A percentile compares a stretch with the other conserved stretches of the same genome.
phyloP scores from a whole-genome alignment of 148 eudicot species.

The Camellia granthamiana region DNA sequence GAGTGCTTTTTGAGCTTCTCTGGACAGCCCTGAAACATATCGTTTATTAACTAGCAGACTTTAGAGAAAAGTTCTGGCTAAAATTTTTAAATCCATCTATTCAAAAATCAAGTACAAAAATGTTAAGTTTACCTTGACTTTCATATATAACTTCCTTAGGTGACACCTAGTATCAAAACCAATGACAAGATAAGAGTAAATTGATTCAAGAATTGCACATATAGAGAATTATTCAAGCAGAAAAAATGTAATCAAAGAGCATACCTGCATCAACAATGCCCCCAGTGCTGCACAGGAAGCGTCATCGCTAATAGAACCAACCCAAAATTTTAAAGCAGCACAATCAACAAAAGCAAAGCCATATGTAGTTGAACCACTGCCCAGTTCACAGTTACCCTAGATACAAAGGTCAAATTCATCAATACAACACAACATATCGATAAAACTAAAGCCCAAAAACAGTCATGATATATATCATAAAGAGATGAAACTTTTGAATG shows the following conservation, averaged over 20 bases:
- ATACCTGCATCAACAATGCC: constrained; percentile 94
- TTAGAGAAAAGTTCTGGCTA: neutral
- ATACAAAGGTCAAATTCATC: constrained; percentile 8
- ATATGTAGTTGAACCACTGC: constrained; percentile 53
- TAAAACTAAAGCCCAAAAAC: neutral
- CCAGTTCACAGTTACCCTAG: constrained; percentile 50
- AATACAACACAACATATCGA: neutral
- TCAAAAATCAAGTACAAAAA: neutral
- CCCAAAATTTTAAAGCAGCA: constrained; percentile 89
- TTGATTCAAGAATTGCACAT: neutral
- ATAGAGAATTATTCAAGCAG: neutral
- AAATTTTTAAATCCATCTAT: neutral
- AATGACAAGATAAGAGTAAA: constrained; percentile 7
- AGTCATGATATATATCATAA: neutral
- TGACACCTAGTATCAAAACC: constrained; percentile 54
- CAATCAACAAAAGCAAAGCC: constrained; percentile 98
- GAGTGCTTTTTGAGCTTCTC: constrained; percentile 81
- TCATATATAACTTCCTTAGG: constrained; percentile 93
- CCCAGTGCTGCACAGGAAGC: constrained; percentile 88
- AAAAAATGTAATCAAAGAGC: constrained; percentile 19
- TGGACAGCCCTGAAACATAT: constrained; percentile 60
- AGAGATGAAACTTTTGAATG: neutral
- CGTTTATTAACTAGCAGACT: neutral
- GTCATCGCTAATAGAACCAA: constrained; percentile 87
- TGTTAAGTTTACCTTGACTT: constrained; percentile 46